Evolutionary conservation across 257 asterid species (phyloP), one percentile per base, ranked within the genome.

Genomic region (Scutellaria barbata): DNA sequence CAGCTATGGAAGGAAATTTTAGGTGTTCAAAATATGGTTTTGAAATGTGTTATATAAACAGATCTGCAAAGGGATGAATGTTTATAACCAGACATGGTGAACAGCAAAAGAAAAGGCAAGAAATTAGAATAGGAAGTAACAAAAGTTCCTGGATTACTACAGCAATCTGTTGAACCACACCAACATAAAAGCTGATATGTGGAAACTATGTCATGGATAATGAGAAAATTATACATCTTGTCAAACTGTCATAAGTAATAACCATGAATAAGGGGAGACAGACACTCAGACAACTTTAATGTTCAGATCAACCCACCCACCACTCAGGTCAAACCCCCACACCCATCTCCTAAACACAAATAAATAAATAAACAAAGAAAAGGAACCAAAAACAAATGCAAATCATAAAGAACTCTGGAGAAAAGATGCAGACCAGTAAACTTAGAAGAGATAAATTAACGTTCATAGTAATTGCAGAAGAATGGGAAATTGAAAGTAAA

Each of bases 1-100:
- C 82, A 83, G 77, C 69, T 66, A 77, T 71, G 20, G 51, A 75
- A 63, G 76, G 63, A 14, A 13, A 57, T 42, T 62, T 74, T 58
- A 63, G 59, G 73, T 53, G 69, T 76, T 71, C 75, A 77, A 68
- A 71, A 56, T 66, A 66, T 2, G 59, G 57, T 69, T 30, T 73
- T 41, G 55, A 71, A 66, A 48, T 68, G 51, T 53, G 25, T 18
- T 40, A 65, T 6, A 10, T 5, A 60, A 60, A 54, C 35, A 22
- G 8, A 45, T 55, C 50, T 52, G 8, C n/a, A 6, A 60, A 48
- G 43, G 39, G 18, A 65, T 22, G 37, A 40, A 53, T 42, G 51
- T 4, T 56, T 20, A 33, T 30, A 50, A 22, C 61, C 46, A 30
- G 12, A 52, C 43, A 13, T 50, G 12, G 61, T 7, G 14, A 35